phyloP scores from a whole-genome alignment of 2,329 filamentous ascomycete species.

The Teratosphaeria destructans region DNA sequence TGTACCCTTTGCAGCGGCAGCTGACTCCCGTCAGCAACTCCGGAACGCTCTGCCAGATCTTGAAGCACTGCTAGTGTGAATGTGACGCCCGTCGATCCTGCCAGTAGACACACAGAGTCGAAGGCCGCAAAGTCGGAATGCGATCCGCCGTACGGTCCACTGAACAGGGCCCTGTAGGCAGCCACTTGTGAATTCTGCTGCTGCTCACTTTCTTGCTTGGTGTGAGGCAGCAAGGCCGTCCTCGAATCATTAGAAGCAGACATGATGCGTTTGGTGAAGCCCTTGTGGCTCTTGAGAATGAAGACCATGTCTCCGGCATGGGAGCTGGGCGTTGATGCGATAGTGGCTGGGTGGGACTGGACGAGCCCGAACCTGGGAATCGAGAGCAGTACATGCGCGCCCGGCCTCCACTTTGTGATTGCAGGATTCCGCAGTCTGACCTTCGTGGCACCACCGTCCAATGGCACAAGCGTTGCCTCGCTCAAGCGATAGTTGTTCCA shows the following conservation, averaged over 20 bases:
- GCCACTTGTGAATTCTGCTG: conserved; percentile 8
- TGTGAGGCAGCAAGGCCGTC: conserved; percentile 9
- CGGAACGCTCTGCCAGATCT: conserved; percentile 15
- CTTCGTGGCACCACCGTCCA: conserved; percentile 28
- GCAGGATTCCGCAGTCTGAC: conserved; percentile 25
- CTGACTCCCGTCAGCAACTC: conserved; percentile 3
- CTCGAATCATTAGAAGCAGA: conserved; percentile 11
- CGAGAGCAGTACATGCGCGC: conserved; percentile 17
- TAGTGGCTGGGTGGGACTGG: conserved; percentile 20
- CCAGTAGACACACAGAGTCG: conserved; percentile 17
- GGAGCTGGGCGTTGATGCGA: conserved; percentile 16
- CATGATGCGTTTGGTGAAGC: conserved; percentile 19
- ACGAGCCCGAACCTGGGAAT: conserved; percentile 17
- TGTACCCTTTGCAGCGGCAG: conserved; percentile 14
- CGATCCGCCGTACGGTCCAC: conserved; percentile 17
- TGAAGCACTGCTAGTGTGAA: conserved; percentile 18
- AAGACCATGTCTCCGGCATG: conserved; percentile 19
- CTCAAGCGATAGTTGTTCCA: conserved; percentile 25
- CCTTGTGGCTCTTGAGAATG: conserved; percentile 19
- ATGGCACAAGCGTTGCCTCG: conserved; percentile 13
- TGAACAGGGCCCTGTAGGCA: conserved; percentile 11
- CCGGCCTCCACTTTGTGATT: conserved; percentile 28
- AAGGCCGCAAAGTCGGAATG: conserved; percentile 18
- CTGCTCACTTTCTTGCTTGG: conserved; percentile 5
- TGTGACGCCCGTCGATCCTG: conserved; percentile 20